Conservation (phyloP, 2,329 filamentous ascomycete species). For the Diaporthe aspalathi region DNA sequence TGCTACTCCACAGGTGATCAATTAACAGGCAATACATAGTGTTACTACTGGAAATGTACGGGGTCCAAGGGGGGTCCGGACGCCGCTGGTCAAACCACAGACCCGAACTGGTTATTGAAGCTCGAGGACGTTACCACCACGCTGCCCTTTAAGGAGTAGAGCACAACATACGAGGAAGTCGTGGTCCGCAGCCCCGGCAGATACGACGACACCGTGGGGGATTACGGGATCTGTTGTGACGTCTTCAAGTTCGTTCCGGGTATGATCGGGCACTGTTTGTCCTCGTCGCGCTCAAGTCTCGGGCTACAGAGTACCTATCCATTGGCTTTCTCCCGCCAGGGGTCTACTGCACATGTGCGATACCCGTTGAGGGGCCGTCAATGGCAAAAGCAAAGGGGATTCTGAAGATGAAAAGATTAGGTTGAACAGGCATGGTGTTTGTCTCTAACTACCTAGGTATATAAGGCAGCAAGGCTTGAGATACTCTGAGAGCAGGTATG, state of each 20-base stretch:
- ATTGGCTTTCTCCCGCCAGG: background rate
- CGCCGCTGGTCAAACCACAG: too few species aligned
- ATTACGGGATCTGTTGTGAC: accelerated
- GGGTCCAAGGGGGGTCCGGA: too few species aligned
- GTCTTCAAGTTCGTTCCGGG: background rate
- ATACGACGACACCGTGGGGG: background rate
- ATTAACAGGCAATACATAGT: too few species aligned
- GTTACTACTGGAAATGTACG: too few species aligned
- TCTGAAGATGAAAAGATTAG: background rate
- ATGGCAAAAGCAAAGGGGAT: background rate
- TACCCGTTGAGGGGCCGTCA: too few species aligned
- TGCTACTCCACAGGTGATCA: too few species aligned
- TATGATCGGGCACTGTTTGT: too few species aligned
- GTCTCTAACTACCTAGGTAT: too few species aligned
- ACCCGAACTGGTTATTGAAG: background rate
- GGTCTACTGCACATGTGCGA: background rate
- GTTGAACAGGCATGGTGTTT: background rate
- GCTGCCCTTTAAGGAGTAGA: background rate
- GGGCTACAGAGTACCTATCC: background rate
- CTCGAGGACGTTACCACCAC: background rate
- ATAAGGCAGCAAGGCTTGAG: too few species aligned
- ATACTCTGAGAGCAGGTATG: too few species aligned
- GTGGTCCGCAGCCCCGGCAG: background rate
- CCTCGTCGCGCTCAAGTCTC: background rate
- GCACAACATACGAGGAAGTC: background rate